Conservation (phyloP, 805 yeast genomes). For the Metschnikowia vanudenii region DNA sequence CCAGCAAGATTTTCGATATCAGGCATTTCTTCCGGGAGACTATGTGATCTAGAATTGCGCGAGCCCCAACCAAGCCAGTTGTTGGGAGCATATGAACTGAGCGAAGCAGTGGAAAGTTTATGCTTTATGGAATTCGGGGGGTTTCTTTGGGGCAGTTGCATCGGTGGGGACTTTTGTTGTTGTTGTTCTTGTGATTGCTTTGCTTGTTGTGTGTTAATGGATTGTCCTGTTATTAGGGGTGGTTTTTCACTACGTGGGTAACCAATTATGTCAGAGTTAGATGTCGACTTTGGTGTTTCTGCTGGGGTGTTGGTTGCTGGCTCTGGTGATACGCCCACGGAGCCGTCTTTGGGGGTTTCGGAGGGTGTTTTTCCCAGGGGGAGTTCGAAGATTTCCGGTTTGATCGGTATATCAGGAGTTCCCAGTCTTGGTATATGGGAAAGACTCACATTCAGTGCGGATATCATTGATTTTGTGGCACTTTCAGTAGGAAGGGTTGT, state of each 20-base stretch:
- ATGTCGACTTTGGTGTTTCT: no score
- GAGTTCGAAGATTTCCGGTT: no score
- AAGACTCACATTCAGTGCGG: neutral
- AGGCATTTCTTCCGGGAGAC: conserved; percentile 10
- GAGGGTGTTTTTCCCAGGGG: neutral
- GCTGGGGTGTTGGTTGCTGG: no score
- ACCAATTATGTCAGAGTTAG: no score
- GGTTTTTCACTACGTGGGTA: no score
- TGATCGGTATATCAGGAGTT: neutral
- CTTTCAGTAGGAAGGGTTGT: neutral
- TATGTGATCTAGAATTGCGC: conserved; percentile 7
- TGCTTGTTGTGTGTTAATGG: no score
- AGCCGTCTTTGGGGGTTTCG: no score
- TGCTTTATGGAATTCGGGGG: conserved; percentile 5
- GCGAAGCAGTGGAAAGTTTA: conserved; percentile 25
- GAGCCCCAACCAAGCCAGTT: conserved; percentile 30
- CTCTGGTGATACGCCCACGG: no score
- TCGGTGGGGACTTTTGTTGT: neutral
- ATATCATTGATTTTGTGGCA: neutral
- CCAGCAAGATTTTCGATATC: neutral
- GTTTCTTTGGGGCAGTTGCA: neutral
- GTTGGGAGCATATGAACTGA: conserved; percentile 18
- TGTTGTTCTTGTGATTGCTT: neutral
- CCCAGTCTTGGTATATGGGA: neutral
- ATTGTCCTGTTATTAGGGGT: no score